Evolutionary conservation across 2,329 filamentous ascomycete species (phyloP).

Genomic region (Arthrinium phaeospermum): DNA sequence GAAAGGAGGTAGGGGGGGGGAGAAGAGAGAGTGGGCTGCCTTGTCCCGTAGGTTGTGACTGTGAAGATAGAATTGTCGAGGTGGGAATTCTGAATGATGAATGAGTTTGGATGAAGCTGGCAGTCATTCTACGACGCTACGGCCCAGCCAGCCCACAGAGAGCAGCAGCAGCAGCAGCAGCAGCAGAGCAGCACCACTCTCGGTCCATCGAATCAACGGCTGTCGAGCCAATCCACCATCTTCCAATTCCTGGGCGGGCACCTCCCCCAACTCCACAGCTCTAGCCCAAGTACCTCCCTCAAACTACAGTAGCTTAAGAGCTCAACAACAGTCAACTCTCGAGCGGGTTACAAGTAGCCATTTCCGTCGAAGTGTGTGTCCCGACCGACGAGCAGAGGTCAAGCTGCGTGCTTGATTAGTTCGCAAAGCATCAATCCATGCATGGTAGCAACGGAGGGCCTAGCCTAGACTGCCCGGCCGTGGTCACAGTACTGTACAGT

Average conservation of each 20-base stretch:
- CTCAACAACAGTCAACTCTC: constrained; percentile 7
- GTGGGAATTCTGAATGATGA: constrained; percentile 20
- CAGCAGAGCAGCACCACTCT: constrained; percentile 7
- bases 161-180: not conserved
- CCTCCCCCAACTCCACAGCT: constrained; percentile 13
- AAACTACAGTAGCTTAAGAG: constrained; percentile 1
- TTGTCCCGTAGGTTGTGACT: constrained; percentile 20
- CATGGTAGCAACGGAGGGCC: not conserved
- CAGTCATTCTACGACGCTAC: constrained; percentile 16
- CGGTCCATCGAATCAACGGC: constrained; percentile 13
- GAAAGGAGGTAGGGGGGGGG: constrained; percentile 19
- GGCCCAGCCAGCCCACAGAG: not conserved
- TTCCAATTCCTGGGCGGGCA: constrained; percentile 9
- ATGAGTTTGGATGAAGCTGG: constrained; percentile 19
- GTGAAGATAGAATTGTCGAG: constrained; percentile 18
- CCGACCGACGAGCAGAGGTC: not conserved
- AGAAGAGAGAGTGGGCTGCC: constrained; percentile 19
- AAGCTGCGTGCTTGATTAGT: not conserved
- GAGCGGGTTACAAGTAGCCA: constrained; percentile 1
- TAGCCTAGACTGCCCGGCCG: not conserved
- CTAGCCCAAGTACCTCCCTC: not conserved
- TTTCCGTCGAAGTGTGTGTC: not conserved
- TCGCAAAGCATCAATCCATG: not conserved
- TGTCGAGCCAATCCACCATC: constrained; percentile 11
- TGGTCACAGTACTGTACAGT: constrained; percentile 1